These are phyloP conservation scores for Acidiella bohemica DNA, from an alignment of 495 filamentous ascomycete genomes.

Conservation along the genomic window DNA sequence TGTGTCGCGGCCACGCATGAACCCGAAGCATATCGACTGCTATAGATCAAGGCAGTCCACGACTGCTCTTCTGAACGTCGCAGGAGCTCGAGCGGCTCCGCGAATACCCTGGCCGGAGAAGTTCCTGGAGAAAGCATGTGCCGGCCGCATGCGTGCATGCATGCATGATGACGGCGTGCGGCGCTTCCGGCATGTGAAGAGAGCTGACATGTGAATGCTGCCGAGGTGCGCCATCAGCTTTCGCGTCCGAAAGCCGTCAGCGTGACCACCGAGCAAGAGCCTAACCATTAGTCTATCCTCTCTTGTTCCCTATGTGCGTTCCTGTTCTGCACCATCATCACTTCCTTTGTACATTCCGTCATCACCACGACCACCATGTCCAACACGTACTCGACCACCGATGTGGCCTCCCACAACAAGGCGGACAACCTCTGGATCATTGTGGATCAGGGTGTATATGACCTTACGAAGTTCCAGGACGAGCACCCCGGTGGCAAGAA, in stretches of 20 bases:
- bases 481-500: slow-evolving; percentile 96
- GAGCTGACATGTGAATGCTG: slow-evolving; percentile 5
- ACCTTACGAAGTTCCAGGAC: slow-evolving; percentile 85
- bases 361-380: slow-evolving; percentile 49
- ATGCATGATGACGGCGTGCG: no score
- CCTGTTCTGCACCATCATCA: not conserved
- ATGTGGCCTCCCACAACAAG: slow-evolving; percentile 86
- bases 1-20: no score
- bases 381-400: slow-evolving; percentile 66
- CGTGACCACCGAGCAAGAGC: slow-evolving; percentile 2
- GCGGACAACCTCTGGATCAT: slow-evolving; percentile 74
- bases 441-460: slow-evolving; percentile 92
- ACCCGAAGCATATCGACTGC: no score
- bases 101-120: no score
- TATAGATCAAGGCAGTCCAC: no score
- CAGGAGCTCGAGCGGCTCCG: no score
- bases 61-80: no score
- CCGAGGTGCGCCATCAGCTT: not conserved
- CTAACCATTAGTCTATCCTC: no score
- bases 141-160: no score
- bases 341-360: slow-evolving; percentile 2
- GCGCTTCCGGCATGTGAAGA: no score
- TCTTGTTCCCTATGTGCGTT: no score
- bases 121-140: no score
- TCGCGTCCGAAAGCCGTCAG: not conserved